Evolutionary conservation across 2,329 filamentous ascomycete genomes (phyloP).

Genomic region (Hortaea sp.): DNA sequence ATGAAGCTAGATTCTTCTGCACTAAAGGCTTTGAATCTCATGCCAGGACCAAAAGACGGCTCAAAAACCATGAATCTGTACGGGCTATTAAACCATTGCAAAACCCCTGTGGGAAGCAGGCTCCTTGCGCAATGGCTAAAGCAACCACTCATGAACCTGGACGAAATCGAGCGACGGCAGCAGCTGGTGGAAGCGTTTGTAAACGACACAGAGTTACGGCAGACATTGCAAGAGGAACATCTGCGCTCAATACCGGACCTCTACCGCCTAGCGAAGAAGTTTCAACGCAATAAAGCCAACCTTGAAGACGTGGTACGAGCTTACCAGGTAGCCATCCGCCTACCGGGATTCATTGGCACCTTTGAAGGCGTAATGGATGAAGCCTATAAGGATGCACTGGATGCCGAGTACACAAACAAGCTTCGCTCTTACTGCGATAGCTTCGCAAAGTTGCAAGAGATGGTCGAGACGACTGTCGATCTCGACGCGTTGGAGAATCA

Average conservation of each 20-base stretch:
- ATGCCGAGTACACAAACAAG: slow-evolving; percentile 77
- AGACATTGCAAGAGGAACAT: slow-evolving; percentile 95
- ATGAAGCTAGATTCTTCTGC: slow-evolving; percentile 98
- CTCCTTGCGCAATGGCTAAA: slow-evolving; percentile 94
- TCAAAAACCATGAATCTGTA: slow-evolving; percentile 97
- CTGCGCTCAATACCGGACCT: slow-evolving; percentile 86
- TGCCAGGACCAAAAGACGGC: slow-evolving; percentile 90
- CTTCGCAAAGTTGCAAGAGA: slow-evolving; percentile 80
- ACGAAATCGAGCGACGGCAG: slow-evolving; percentile 82
- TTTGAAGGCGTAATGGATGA: slow-evolving; percentile 95
- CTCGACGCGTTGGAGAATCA: slow-evolving; percentile 91
- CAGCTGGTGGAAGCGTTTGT: slow-evolving; percentile 93
- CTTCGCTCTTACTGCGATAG: slow-evolving; percentile 63
- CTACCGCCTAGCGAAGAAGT: slow-evolving; percentile 86
- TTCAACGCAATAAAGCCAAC: slow-evolving; percentile 82
- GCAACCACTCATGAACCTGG: slow-evolving; percentile 85
- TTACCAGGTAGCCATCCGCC: slow-evolving; percentile 85
- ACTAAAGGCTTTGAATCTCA: slow-evolving; percentile 86
- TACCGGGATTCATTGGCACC: slow-evolving; percentile 82
- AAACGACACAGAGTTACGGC: slow-evolving; percentile 80
- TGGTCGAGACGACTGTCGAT: slow-evolving; percentile 98
- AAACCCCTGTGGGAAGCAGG: slow-evolving; percentile 84
- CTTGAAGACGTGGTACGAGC: slow-evolving; percentile 91
- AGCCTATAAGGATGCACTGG: slow-evolving; percentile 75
- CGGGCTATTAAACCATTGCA: slow-evolving; percentile 92